phyloP scores from a whole-genome alignment of 2,329 filamentous ascomycete genomes.

The Mycosphaerelloides madeirae region DNA sequence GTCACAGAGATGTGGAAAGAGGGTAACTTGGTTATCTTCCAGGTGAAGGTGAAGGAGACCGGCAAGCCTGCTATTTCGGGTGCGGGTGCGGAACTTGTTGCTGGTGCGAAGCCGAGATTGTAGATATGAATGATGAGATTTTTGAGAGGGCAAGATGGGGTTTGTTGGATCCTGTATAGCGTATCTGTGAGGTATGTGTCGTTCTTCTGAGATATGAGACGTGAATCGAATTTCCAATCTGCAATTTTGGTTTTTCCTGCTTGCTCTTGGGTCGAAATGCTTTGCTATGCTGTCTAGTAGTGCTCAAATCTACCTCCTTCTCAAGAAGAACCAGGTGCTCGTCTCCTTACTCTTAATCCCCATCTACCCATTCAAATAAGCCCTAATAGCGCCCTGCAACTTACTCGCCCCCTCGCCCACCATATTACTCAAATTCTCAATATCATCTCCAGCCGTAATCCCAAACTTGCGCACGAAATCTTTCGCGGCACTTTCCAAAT shows the following conservation, averaged over 20 bases:
- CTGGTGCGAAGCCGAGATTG: slow-evolving; percentile 48
- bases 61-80: slow-evolving; percentile 82
- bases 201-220: no score
- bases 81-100: slow-evolving; percentile 69
- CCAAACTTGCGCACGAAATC: slow-evolving; percentile 95
- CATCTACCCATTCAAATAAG: slow-evolving; percentile 28
- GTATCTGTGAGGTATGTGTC: no score
- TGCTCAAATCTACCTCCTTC: no score
- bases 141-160: not conserved
- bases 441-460: slow-evolving; percentile 88
- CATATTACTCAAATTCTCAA: slow-evolving; percentile 80
- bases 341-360: no score
- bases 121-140: no score
- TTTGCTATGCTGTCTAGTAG: no score
- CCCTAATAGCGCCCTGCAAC: slow-evolving; percentile 62
- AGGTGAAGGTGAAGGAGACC: slow-evolving; percentile 85
- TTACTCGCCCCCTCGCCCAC: slow-evolving; percentile 80
- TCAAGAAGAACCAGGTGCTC: no score
- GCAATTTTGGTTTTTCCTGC: no score
- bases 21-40: slow-evolving; percentile 72
- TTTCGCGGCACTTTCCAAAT: slow-evolving; percentile 87
- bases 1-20: slow-evolving; percentile 95
- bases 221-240: no score
- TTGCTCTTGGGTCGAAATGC: no score
- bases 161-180: no score